Base-by-base conservation (phyloP, 2,329 filamentous ascomycete genomes). In the Venturia effusa region DNA sequence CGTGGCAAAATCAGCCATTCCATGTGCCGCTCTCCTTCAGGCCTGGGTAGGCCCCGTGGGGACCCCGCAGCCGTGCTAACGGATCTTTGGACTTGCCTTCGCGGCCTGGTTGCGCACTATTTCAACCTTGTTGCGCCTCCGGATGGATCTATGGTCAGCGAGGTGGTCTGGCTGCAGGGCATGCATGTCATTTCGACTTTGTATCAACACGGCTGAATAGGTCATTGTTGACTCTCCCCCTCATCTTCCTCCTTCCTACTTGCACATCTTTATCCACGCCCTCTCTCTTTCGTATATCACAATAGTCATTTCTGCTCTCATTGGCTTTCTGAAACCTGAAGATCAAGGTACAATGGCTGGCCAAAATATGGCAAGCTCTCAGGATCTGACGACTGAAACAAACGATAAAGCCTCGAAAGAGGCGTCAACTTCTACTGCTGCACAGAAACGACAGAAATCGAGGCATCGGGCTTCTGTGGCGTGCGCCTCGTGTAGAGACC, bases 401-500 rank as follows among this genome's bases (percentile, higher is more conserved):
- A 39, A 48, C 10, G 55, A 65, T 19, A 51, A 57, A 48, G n/a
- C 34, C 32, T 13, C 17, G 17, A 59, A 43, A 19, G 62, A 63
- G 45, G n/a, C 57, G 27, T 22, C 19, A 43, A 30, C 55, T 22
- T 24, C 34, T 45, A 32, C 62, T 43, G 27, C 51, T 19, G 30
- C 41, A 2, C 63, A 11, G 66, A 70, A 30, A 71, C 71, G 62
- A 65, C 68, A 70, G 43, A 73, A 73, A 60, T 71, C 72, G 24
- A 69, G 74, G 51, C 73, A 75, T 59, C 71, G 82, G 64, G 82
- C 82, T 34, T 83, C 81, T 2, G 79, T 83, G 64, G 82, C 82
- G 11, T 84, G 82, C 70, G 80, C 79, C 3, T 79, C 81, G 4
- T 84, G 82, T 68, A 77, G 82, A 64, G 76, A 77, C 66, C 72